phyloP scores from a whole-genome alignment of 2,329 filamentous ascomycete genomes.

The Blastomyces silverae region DNA sequence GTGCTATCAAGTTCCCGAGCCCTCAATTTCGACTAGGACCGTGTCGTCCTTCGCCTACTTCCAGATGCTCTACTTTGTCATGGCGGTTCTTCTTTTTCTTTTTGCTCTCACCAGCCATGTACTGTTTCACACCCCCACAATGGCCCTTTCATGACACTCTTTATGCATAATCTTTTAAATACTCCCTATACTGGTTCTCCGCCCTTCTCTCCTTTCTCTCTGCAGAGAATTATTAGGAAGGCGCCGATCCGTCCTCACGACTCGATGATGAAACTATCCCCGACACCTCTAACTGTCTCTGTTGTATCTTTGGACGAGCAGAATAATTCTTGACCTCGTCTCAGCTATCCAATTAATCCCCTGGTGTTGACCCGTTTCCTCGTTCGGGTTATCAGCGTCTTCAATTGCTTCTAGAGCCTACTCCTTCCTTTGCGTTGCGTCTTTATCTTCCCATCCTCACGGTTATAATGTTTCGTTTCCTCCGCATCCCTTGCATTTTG shows the following conservation, averaged over 20 bases:
- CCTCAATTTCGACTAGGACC: too few species aligned
- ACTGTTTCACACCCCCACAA: background rate
- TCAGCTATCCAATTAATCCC: background rate
- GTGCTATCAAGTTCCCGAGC: background rate
- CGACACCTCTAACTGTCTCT: background rate
- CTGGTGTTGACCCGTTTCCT: background rate
- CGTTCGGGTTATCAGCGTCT: background rate
- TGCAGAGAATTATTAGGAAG: background rate
- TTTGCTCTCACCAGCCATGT: background rate
- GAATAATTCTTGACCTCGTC: background rate
- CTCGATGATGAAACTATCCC: background rate
- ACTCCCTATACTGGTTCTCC: background rate
- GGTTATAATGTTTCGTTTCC: background rate
- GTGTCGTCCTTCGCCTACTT: background rate
- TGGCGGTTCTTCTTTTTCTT: background rate
- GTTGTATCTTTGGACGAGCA: background rate
- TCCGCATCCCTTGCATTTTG: background rate
- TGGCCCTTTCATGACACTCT: background rate
- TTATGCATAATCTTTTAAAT: conserved; percentile 1
- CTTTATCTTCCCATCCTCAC: background rate
- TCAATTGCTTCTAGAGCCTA: background rate
- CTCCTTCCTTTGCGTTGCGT: background rate
- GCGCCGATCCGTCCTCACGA: background rate
- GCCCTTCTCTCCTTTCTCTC: background rate
- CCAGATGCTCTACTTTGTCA: background rate